These are phyloP conservation scores for Amoeboaphelidium protococcarum DNA, from an alignment of 371 early-diverging fungal species.

Conservation along the genomic window DNA sequence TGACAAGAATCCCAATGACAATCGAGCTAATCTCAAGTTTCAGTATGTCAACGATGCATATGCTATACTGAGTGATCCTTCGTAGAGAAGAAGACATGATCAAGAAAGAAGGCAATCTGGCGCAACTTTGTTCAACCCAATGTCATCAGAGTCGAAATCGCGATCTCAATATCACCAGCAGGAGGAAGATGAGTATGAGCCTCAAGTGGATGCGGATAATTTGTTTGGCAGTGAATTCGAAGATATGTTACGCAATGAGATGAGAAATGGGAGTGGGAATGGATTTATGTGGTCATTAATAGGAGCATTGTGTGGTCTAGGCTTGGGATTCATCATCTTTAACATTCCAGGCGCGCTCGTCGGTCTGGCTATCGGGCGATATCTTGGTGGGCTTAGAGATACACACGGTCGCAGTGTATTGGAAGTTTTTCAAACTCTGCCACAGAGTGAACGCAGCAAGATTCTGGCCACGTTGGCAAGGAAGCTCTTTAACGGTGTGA, in stretches of 20 bases:
- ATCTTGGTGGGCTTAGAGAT: background rate
- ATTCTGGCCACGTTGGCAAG: background rate
- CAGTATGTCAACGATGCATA: background rate
- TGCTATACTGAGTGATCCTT: background rate
- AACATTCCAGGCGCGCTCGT: background rate
- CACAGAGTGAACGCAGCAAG: background rate
- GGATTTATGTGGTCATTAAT: background rate
- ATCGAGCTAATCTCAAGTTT: background rate
- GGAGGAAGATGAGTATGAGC: background rate
- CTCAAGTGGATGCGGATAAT: background rate
- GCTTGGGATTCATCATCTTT: background rate
- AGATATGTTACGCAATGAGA: background rate
- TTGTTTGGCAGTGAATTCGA: background rate
- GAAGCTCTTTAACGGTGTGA: background rate
- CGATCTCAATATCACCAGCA: background rate
- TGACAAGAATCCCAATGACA: background rate
- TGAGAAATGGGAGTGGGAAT: background rate
- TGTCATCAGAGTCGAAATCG: too few relatives aligned
- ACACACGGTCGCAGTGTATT: background rate
- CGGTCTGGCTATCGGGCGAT: background rate
- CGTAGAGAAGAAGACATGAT: background rate
- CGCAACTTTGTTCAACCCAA: background rate
- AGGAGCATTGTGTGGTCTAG: background rate
- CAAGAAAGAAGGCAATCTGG: background rate
- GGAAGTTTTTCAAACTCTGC: background rate